Conservation (phyloP, 1,284 basidiomycete genomes). For the Amylostereum chailletii region DNA sequence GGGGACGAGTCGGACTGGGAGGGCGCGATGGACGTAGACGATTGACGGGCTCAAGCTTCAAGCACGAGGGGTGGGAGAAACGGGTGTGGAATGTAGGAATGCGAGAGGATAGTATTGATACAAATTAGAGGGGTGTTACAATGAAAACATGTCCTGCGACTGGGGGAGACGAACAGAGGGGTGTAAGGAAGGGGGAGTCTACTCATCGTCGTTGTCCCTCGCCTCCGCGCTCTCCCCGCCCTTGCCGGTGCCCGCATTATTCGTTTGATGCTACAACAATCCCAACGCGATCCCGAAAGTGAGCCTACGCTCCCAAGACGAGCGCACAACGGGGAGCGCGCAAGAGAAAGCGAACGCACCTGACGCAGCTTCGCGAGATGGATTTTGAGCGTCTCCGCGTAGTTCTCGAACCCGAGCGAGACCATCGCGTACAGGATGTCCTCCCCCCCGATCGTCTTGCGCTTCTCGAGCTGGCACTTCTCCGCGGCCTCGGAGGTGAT, state of each 20-base stretch:
- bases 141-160: too few relatives aligned
- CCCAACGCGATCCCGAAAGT: too few relatives aligned
- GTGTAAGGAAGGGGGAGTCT: too few relatives aligned
- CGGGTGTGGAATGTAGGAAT: too few relatives aligned
- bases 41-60: too few relatives aligned
- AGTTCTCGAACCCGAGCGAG: conserved; percentile 91
- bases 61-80: too few relatives aligned
- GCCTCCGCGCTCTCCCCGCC: not conserved
- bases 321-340: not conserved
- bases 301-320: not conserved
- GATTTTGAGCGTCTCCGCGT: conserved; percentile 83
- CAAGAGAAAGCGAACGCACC: conserved; percentile 35
- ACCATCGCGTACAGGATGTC: conserved; percentile 86
- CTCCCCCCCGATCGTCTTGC: conserved; percentile 85
- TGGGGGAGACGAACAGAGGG: too few relatives aligned
- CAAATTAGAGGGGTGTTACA: too few relatives aligned
- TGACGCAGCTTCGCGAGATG: conserved; percentile 84
- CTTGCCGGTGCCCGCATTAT: not conserved
- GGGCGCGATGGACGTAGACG: too few relatives aligned
- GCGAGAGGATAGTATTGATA: too few relatives aligned
- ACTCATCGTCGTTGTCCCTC: not conserved
- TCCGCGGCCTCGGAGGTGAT: conserved; percentile 89
- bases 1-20: too few relatives aligned
- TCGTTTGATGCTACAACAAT: too few relatives aligned
- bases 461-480: conserved; percentile 81